Conservation (phyloP, 345 rosid genomes). For the Hypericum perforatum region DNA sequence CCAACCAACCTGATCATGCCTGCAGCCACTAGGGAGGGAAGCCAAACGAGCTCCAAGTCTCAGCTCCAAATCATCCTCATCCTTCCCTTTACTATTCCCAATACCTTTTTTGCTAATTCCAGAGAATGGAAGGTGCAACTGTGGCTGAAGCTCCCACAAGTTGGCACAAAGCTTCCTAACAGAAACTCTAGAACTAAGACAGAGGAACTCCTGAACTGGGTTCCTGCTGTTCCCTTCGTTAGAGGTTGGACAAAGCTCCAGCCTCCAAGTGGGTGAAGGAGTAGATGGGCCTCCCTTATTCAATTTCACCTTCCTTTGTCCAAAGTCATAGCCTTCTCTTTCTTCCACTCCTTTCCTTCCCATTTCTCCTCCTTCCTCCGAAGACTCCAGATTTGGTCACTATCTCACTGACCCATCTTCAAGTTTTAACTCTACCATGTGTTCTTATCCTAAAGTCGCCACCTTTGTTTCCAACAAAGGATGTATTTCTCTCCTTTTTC, state of each 20-base stretch:
- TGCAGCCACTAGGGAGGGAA: background rate
- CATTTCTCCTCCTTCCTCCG: constrained; percentile 13
- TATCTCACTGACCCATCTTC: too few relatives aligned
- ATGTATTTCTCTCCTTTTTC: too few relatives aligned
- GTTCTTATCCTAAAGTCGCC: too few relatives aligned
- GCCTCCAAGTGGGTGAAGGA: constrained; percentile 87
- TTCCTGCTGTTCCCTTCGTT: constrained; percentile 1
- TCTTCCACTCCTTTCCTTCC: constrained; percentile 15
- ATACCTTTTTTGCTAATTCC: constrained; percentile 12
- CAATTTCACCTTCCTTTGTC: constrained; percentile 11
- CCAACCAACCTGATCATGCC: background rate
- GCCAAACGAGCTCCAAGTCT: background rate
- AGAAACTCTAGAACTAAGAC: constrained; percentile 28
- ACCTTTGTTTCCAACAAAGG: too few relatives aligned
- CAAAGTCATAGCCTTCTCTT: too few relatives aligned
- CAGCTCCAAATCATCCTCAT: constrained; percentile 11
- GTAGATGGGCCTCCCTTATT: constrained; percentile 66
- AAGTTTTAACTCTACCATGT: too few relatives aligned
- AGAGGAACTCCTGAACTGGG: constrained; percentile 30
- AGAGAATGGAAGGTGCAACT: constrained; percentile 15
- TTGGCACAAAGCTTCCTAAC: constrained; percentile 76
- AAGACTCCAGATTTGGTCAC: too few relatives aligned
- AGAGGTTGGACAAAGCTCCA: constrained; percentile 36
- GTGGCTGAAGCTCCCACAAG: constrained; percentile 68
- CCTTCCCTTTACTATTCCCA: constrained; percentile 8